These are phyloP conservation scores for Coccomyxa sp. DNA, from an alignment of 139 green algal species.

Conservation along the genomic window DNA sequence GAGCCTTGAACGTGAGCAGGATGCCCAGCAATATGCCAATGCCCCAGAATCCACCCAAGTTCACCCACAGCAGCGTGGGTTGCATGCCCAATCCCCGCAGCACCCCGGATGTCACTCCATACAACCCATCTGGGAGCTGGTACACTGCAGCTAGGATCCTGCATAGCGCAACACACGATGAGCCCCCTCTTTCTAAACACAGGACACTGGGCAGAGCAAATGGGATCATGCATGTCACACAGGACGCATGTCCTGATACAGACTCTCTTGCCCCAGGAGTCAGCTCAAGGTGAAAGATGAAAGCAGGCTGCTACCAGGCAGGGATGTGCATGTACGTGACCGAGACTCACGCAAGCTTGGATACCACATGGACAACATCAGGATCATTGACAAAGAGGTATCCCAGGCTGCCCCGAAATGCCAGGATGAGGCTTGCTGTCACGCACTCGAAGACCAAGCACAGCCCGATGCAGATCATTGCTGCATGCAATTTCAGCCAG, in stretches of 20 bases:
- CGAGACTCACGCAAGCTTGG: neutral
- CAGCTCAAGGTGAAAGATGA: no score
- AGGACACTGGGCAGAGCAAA: neutral
- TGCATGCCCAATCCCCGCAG: slow-evolving; percentile 20
- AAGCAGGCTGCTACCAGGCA: no score
- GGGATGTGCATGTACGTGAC: neutral
- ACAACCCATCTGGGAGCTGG: slow-evolving; percentile 2
- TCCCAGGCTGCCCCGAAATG: slow-evolving; percentile 1
- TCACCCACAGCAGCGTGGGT: slow-evolving; percentile 11
- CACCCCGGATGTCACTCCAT: neutral
- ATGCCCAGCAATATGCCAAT: slow-evolving; percentile 7
- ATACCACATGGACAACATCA: neutral
- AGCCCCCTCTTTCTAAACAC: neutral
- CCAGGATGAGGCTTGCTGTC: neutral
- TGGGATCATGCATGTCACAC: neutral
- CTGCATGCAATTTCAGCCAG: neutral
- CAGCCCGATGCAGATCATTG: neutral
- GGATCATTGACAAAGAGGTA: slow-evolving; percentile 8
- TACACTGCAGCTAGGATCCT: neutral
- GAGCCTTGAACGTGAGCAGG: slow-evolving; percentile 10
- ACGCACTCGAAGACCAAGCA: slow-evolving; percentile 8
- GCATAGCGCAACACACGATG: neutral
- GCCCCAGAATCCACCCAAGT: slow-evolving; percentile 20
- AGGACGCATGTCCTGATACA: no score
- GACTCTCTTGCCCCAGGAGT: no score